Evolutionary conservation across 176 grass and related monocot species (phyloP).

Genomic region (Urochloa ruziziensis): DNA sequence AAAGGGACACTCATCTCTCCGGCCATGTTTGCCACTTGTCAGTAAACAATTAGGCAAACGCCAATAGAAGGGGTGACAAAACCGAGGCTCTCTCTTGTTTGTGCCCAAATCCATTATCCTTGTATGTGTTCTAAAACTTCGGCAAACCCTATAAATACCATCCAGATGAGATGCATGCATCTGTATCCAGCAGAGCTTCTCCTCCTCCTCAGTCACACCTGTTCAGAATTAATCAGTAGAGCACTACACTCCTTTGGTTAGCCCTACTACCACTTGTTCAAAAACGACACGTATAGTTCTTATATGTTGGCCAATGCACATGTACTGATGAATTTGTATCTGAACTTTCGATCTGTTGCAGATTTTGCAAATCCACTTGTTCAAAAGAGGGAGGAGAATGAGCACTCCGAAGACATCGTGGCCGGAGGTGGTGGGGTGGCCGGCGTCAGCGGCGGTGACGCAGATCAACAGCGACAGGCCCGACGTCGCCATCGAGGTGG

Average conservation of each 20-base stretch:
- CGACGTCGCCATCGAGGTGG: not conserved
- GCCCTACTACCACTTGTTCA: no score
- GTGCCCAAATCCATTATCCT: not conserved
- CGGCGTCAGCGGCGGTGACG: not conserved
- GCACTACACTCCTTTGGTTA: no score
- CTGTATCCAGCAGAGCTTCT: not conserved
- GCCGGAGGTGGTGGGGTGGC: conserved; percentile 7
- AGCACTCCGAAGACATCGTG: not conserved
- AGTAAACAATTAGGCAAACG: not conserved
- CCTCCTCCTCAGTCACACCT: no score
- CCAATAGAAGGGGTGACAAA: not conserved
- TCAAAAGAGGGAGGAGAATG: not conserved
- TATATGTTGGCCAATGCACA: no score
- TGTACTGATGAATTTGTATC: no score
- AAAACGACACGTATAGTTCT: no score
- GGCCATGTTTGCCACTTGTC: not conserved
- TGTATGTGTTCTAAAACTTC: no score
- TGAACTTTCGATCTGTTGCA: no score
- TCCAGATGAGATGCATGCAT: not conserved
- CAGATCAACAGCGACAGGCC: conserved; percentile 12
- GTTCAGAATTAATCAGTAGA: not conserved
- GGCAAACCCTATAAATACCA: not conserved
- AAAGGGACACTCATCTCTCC: not conserved
- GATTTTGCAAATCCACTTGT: no score
- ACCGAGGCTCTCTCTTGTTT: not conserved